Conservation (phyloP, 2,329 filamentous ascomycete genomes). For the Penicillium sp. region DNA sequence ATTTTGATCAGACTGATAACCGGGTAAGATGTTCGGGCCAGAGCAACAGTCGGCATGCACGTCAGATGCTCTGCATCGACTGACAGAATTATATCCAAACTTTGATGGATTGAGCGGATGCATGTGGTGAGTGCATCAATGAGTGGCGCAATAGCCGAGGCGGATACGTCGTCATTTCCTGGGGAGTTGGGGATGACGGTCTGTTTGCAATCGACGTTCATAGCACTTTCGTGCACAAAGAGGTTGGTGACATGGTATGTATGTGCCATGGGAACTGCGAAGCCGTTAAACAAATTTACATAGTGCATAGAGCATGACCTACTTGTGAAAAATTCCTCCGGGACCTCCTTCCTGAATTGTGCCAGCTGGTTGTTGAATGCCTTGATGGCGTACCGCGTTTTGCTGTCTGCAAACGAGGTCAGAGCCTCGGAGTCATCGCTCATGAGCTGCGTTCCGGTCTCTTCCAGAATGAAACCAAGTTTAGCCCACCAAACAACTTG, state of each 20-base stretch:
- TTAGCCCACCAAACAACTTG: conserved; percentile 58
- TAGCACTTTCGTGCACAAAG: conserved; percentile 73
- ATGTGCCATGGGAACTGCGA: conserved; percentile 59
- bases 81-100: conserved; percentile 63
- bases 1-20: conserved; percentile 72
- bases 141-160: conserved; percentile 56
- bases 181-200: conserved; percentile 41
- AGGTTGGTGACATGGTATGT: conserved; percentile 65
- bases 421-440: conserved; percentile 62
- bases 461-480: conserved; percentile 64
- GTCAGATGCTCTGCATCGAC: conserved; percentile 61
- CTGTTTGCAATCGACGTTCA: conserved; percentile 61
- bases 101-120: conserved; percentile 63
- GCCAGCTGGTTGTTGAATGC: conserved; percentile 65
- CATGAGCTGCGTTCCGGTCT: conserved; percentile 64
- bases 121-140: conserved; percentile 67
- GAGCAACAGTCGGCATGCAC: conserved; percentile 67
- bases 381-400: conserved; percentile 63
- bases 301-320: conserved; percentile 33
- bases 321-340: conserved; percentile 56
- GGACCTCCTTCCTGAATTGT: conserved; percentile 57
- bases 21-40: conserved; percentile 70
- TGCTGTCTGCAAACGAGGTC: conserved; percentile 58
- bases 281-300: conserved; percentile 1
- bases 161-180: conserved; percentile 23